Conservation (phyloP, 257 asterid species). For the Solanum etuberosum region DNA sequence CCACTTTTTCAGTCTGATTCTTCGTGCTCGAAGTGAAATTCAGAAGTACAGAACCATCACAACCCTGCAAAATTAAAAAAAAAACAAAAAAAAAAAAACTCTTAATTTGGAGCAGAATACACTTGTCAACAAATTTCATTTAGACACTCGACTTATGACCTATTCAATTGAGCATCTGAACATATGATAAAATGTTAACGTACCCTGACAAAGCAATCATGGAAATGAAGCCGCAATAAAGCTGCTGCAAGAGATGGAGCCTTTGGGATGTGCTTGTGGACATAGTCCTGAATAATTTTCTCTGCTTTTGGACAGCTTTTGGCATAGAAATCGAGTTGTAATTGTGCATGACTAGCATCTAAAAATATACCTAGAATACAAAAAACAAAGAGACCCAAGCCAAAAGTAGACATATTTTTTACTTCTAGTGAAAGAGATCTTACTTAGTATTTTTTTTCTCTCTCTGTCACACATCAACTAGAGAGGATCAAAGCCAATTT, state of each 20-base stretch:
- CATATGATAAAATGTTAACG: not conserved
- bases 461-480: not conserved
- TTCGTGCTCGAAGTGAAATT: constrained; percentile 8
- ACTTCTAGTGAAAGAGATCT: not conserved
- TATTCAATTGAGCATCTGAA: not conserved
- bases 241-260: constrained; percentile 19
- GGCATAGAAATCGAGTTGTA: not conserved
- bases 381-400: not conserved
- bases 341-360: not conserved
- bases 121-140: not conserved
- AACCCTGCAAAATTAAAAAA: not conserved
- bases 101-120: not conserved
- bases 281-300: not conserved
- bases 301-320: constrained; percentile 3
- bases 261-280: not conserved
- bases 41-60: constrained; percentile 12
- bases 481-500: not conserved
- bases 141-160: not conserved
- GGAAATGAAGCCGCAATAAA: constrained; percentile 19
- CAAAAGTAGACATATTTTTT: not conserved
- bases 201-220: constrained; percentile 27
- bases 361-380: not conserved
- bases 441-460: not conserved
- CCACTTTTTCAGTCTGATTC: constrained; percentile 1
- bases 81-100: not conserved